Base-by-base conservation (phyloP, 345 rosid genomes). In the Fremontodendron californicum region DNA sequence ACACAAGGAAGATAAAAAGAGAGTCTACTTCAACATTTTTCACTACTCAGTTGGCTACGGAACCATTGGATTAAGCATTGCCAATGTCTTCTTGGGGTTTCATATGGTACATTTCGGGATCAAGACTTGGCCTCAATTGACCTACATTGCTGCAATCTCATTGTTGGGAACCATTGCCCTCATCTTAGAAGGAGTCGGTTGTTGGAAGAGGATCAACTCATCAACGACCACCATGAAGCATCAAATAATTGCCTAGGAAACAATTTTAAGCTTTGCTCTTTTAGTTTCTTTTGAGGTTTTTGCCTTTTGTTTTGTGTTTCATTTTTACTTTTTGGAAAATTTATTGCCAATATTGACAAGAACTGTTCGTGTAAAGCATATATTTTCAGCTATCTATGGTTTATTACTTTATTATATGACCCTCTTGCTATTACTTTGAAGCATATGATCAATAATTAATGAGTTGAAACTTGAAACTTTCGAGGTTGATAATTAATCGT, bases 21-120 rank as follows among this genome's bases (percentile, higher is more conserved):
- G 52, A 3, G 6, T 42, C 31, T 67, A 67, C 52, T 67, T 39
- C 49, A 67, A 67, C 7, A 12, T 40, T 1, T 67, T 67, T 39
- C 72, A 67, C 19, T 67, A 5, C 51, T 40, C 19, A 29, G 33
- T 63, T 19, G 68, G 68, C n/a, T 35, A 63, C 2, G 68, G 68
- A 13, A 33, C 42, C 68, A 63, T 63, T 33, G 68, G 42, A n/a
- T 63, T 63, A 63, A 63, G 68, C 43, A 63, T 63, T 63, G 68
- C 33, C 9, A 33, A 63, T 33, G 43, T 33, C 4, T 63, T 63
- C 23, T 63, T 63, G 18, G 43, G 68, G 68, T 63, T 63, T 33
- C 40, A 63, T 5, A 33, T 63, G 43, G 43, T 63, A 1, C 43
- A 35, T 35, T 33, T 63, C 3, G 5, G 21, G 43, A 8, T 63